phyloP scores from a whole-genome alignment of 1,284 basidiomycete genomes.

The Moesziomyces parantarcticus region DNA sequence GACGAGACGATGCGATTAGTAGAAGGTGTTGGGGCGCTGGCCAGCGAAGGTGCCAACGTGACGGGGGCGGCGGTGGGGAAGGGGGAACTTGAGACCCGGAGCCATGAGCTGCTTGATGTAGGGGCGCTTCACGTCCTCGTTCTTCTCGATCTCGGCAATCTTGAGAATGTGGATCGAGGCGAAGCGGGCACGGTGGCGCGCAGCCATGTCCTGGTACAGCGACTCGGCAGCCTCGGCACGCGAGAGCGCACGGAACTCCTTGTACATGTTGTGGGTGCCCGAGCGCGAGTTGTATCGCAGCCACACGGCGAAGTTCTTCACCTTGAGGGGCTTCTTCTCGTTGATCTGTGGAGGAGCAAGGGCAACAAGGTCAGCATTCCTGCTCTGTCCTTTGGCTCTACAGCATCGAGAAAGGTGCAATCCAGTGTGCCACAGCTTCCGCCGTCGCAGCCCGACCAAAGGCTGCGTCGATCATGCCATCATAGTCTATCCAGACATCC shows the following conservation, averaged over 20 bases:
- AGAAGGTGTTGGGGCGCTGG: slow-evolving; percentile 70
- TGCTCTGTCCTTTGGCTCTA: not conserved
- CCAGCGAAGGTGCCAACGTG: slow-evolving; percentile 69
- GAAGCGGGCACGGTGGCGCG: slow-evolving; percentile 98
- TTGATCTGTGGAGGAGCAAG: slow-evolving; percentile 43
- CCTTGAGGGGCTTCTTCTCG: slow-evolving; percentile 96
- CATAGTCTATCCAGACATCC: too few relatives aligned
- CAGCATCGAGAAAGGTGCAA: too few relatives aligned
- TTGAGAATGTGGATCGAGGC: slow-evolving; percentile 96
- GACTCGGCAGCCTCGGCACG: slow-evolving; percentile 95
- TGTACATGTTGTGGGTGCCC: slow-evolving; percentile 72
- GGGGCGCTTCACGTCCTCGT: slow-evolving; percentile 81
- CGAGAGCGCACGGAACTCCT: slow-evolving; percentile 95
- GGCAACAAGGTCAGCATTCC: slow-evolving; percentile 12
- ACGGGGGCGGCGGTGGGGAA: slow-evolving; percentile 82
- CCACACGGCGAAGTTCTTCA: slow-evolving; percentile 99
- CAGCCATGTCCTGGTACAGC: slow-evolving; percentile 99
- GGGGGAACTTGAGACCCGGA: slow-evolving; percentile 95
- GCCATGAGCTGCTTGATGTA: slow-evolving; percentile 96
- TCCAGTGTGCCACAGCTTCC: too few relatives aligned
- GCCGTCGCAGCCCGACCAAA: too few relatives aligned
- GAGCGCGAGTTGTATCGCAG: slow-evolving; percentile 81
- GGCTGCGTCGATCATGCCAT: too few relatives aligned
- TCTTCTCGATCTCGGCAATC: slow-evolving; percentile 92
- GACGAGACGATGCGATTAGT: slow-evolving; percentile 55